Evolutionary conservation across 225 moss, liverwort and hornwort species (phyloP).

Genomic region (Physcomitrium patens): DNA sequence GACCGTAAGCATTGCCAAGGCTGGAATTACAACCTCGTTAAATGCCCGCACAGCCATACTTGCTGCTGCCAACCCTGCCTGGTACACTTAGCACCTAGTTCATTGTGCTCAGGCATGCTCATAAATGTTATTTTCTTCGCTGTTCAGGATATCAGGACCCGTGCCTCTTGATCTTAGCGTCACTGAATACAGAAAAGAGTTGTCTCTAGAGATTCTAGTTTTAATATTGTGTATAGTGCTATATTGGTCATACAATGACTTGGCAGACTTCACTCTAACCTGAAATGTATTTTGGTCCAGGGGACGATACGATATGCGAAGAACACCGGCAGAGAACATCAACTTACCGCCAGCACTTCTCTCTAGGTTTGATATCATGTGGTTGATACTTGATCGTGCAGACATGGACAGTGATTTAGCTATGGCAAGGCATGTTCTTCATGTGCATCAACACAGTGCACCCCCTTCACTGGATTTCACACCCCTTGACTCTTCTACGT

Average conservation of each 20-base stretch:
- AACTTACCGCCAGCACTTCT: constrained; percentile 95
- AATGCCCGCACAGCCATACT: constrained; percentile 98
- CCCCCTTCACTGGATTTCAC: constrained; percentile 84
- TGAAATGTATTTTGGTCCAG: constrained; percentile 38
- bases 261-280: not conserved
- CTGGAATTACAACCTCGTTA: constrained; percentile 95
- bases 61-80: constrained; percentile 97
- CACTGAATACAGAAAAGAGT: not conserved
- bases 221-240: not conserved
- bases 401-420: constrained; percentile 96
- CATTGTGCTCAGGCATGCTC: constrained; percentile 1
- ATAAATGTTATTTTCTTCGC: not conserved
- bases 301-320: constrained; percentile 97
- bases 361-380: constrained; percentile 98
- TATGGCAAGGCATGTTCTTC: constrained; percentile 93
- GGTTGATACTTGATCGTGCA: constrained; percentile 97
- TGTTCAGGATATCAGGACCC: constrained; percentile 13
- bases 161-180: no score
- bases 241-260: not conserved
- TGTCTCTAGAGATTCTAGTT: not conserved
- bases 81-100: constrained; percentile 45
- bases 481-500: constrained; percentile 81
- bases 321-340: constrained; percentile 97
- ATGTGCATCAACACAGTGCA: constrained; percentile 90
- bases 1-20: constrained; percentile 99